These are phyloP conservation scores for Fulvia fulva DNA, from an alignment of 2,329 filamentous ascomycete genomes.

Conservation along the genomic window DNA sequence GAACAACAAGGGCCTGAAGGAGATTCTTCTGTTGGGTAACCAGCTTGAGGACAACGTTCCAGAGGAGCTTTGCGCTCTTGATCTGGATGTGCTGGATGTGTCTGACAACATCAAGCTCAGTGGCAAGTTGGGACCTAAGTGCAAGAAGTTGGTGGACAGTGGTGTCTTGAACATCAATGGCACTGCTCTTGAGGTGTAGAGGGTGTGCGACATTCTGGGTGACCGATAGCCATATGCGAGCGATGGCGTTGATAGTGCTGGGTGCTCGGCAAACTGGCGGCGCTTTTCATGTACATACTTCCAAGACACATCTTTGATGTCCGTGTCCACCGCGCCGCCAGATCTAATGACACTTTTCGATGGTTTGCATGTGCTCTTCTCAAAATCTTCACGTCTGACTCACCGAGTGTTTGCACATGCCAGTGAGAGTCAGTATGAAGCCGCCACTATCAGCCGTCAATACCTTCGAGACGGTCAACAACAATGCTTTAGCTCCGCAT, in stretches of 20 bases:
- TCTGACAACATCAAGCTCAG: conserved; percentile 8
- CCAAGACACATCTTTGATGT: too few species aligned
- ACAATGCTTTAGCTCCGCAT: too few species aligned
- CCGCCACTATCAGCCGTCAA: background rate
- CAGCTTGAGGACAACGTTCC: conserved; percentile 11
- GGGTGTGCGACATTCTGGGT: background rate
- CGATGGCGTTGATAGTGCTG: background rate
- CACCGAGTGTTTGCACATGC: background rate
- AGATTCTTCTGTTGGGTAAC: conserved; percentile 12
- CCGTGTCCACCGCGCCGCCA: too few species aligned
- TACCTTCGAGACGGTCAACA: background rate
- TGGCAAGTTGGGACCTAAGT: conserved; percentile 10
- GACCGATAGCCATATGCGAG: background rate
- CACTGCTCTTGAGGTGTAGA: background rate
- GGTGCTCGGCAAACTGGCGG: background rate
- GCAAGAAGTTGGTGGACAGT: conserved; percentile 3
- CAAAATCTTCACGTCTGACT: background rate
- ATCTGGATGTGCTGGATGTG: conserved; percentile 10
- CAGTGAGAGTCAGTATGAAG: background rate
- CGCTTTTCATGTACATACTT: background rate
- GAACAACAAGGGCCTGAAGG: conserved; percentile 4
- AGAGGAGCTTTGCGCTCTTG: conserved; percentile 13
- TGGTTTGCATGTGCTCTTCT: too few species aligned
- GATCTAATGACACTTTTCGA: too few species aligned
- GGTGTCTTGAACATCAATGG: conserved; percentile 4